A percentile compares a stretch with the other conserved stretches of the same genome.
These are phyloP conservation scores for Zizania palustris DNA, from an alignment of 202 grass and related monocot genomes.

Conservation along the genomic window DNA sequence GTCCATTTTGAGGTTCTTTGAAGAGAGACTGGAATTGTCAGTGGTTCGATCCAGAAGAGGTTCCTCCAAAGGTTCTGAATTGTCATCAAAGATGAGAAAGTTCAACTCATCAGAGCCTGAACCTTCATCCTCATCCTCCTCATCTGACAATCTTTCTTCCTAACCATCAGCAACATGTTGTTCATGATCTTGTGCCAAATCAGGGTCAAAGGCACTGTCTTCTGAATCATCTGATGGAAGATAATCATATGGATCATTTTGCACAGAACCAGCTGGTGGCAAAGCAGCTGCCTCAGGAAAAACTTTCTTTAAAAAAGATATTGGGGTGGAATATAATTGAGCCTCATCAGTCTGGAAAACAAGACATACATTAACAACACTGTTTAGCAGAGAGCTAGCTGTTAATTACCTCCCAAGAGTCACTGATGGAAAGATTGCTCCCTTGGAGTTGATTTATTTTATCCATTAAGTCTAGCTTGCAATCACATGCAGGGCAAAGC, in stretches of 20 bases:
- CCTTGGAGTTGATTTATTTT: slow-evolving; percentile 81
- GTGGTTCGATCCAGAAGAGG: too few relatives aligned
- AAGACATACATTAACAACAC: not conserved
- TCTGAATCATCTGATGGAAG: slow-evolving; percentile 91
- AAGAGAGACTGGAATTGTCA: too few relatives aligned
- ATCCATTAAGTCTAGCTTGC: slow-evolving; percentile 87
- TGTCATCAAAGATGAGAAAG: slow-evolving; percentile 60
- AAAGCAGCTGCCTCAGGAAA: slow-evolving; percentile 71
- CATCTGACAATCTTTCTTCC: slow-evolving; percentile 43
- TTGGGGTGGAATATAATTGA: slow-evolving; percentile 25
- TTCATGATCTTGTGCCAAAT: slow-evolving; percentile 47
- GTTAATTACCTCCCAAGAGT: slow-evolving; percentile 96
- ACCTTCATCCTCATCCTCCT: slow-evolving; percentile 49
- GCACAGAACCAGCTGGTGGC: slow-evolving; percentile 44
- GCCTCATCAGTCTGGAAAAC: slow-evolving; percentile 20
- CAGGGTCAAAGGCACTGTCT: slow-evolving; percentile 69
- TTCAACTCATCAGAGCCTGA: slow-evolving; percentile 67
- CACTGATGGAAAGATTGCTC: slow-evolving; percentile 58
- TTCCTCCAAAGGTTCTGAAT: slow-evolving; percentile 42
- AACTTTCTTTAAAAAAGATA: slow-evolving; percentile 68
- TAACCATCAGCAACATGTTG: too few relatives aligned
- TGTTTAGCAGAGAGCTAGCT: not conserved
- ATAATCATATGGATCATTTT: slow-evolving; percentile 55
- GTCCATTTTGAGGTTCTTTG: too few relatives aligned
- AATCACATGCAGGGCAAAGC: slow-evolving; percentile 93